Evolutionary conservation across 2,329 filamentous ascomycete species (phyloP).

Genomic region (Exophiala viscosa): DNA sequence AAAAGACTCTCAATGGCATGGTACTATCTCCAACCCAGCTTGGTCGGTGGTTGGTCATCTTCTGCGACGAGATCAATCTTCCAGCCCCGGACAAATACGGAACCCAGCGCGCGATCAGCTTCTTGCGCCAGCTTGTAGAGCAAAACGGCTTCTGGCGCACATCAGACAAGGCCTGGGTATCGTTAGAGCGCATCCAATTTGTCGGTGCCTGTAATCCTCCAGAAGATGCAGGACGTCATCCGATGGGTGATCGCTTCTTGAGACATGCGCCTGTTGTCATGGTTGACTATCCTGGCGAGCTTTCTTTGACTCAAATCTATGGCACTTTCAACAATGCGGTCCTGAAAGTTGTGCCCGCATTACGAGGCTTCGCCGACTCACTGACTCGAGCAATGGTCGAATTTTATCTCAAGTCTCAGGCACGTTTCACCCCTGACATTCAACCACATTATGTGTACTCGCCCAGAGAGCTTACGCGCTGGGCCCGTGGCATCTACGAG

Average conservation of each 20-base stretch:
- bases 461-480: constrained; percentile 93
- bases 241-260: constrained; percentile 88
- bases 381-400: constrained; percentile 97
- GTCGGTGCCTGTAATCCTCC: constrained; percentile 98
- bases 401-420: constrained; percentile 91
- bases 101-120: constrained; percentile 94
- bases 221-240: constrained; percentile 92
- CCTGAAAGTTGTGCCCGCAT: constrained; percentile 89
- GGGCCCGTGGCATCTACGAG: constrained; percentile 96
- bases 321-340: constrained; percentile 96
- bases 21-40: constrained; percentile 95
- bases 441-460: constrained; percentile 99
- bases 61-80: constrained; percentile 99
- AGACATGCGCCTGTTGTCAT: constrained; percentile 97
- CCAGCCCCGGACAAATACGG: constrained; percentile 96
- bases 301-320: constrained; percentile 94
- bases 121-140: constrained; percentile 93
- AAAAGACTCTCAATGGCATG: constrained; percentile 94
- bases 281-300: constrained; percentile 97
- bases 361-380: constrained; percentile 92
- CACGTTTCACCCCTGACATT: constrained; percentile 90
- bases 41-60: constrained; percentile 94
- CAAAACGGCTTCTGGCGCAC: constrained; percentile 99
- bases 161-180: constrained; percentile 96
- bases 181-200: constrained; percentile 95